Conservation (phyloP, 352 stramenopile genomes). For the Plasmopara halstedii region DNA sequence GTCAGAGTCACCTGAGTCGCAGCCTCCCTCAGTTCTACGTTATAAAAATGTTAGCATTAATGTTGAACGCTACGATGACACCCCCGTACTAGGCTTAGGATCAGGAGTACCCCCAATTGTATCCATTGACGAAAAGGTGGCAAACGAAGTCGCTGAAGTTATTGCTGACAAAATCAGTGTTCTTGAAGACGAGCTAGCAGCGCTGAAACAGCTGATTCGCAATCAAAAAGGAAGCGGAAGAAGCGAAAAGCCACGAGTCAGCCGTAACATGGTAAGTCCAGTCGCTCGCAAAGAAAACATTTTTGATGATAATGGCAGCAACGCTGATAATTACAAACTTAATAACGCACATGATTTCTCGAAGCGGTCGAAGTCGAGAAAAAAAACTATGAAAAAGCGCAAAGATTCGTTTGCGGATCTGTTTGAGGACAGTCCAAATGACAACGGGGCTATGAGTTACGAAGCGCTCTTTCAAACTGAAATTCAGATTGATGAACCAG, state of each 20-base stretch:
- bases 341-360: slow-evolving; percentile 6
- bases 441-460: slow-evolving; percentile 31
- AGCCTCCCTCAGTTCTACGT: neutral
- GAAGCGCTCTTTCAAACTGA: slow-evolving; percentile 44
- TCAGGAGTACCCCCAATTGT: neutral
- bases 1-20: slow-evolving; percentile 6
- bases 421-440: slow-evolving; percentile 47
- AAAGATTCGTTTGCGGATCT: slow-evolving; percentile 69
- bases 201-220: slow-evolving; percentile 60
- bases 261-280: slow-evolving; percentile 2
- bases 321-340: slow-evolving; percentile 25
- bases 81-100: neutral
- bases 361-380: slow-evolving; percentile 2
- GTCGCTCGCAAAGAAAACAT: slow-evolving; percentile 59
- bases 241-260: slow-evolving; percentile 3
- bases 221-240: slow-evolving; percentile 28
- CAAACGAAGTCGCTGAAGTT: slow-evolving; percentile 48
- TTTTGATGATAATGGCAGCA: slow-evolving; percentile 57
- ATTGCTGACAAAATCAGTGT: slow-evolving; percentile 80
- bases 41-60: slow-evolving; percentile 1
- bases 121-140: slow-evolving; percentile 6
- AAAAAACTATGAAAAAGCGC: slow-evolving; percentile 24
- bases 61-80: slow-evolving; percentile 2
- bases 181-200: slow-evolving; percentile 53
- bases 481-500: slow-evolving; percentile 1